Conservation (phyloP, 75 land plant species). For the Cupressus sempervirens region DNA sequence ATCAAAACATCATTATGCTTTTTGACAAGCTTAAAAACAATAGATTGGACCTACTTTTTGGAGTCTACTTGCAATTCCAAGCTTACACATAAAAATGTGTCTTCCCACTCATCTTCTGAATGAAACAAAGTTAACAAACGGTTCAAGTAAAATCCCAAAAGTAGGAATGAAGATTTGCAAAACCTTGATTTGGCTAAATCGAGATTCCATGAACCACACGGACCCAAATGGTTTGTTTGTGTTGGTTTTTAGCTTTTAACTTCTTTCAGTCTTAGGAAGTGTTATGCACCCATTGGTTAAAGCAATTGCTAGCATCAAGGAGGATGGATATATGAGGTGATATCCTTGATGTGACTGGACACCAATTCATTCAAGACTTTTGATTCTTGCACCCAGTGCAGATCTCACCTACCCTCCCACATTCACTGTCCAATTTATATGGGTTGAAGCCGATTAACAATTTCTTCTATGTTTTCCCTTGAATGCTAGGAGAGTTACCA, state of each 20-base stretch:
- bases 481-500: not conserved
- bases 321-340: not conserved
- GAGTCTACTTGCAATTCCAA: no score
- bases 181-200: no score
- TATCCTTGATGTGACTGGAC: not conserved
- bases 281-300: not conserved
- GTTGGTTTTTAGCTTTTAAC: not conserved
- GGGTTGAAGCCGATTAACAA: not conserved
- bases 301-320: not conserved
- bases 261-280: not conserved
- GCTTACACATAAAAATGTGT: no score
- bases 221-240: not conserved
- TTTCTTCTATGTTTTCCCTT: not conserved
- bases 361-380: not conserved
- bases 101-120: no score
- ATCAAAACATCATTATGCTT: no score
- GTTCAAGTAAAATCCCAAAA: no score
- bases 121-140: no score
- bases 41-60: no score
- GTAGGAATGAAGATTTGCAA: no score
- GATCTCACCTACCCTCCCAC: not conserved
- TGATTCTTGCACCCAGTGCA: not conserved
- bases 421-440: not conserved
- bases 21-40: no score
- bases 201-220: no score